Evolutionary conservation across 176 grass and related monocot species (phyloP).

Genomic region (Phoenix dactylifera): DNA sequence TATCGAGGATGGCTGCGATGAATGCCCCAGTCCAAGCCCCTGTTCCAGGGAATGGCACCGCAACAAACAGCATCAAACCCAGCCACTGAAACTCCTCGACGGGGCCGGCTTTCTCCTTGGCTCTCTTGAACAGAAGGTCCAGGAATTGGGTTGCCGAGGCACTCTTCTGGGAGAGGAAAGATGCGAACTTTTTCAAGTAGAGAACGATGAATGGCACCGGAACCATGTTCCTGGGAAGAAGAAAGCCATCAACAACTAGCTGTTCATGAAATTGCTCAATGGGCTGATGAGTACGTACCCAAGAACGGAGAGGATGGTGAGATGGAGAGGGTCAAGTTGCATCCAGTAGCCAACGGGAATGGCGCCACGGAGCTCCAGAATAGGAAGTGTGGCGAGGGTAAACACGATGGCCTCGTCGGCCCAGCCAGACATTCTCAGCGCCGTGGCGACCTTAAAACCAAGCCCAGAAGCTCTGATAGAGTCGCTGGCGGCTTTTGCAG

Average conservation of each 20-base stretch:
- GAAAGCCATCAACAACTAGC: background rate
- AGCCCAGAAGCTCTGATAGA: constrained; percentile 68
- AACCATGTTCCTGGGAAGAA: constrained; percentile 73
- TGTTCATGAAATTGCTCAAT: background rate
- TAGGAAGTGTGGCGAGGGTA: constrained; percentile 60
- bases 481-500: constrained; percentile 22
- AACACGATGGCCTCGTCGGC: constrained; percentile 78
- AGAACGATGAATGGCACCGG: constrained; percentile 82
- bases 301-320: constrained; percentile 68
- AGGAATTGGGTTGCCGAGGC: constrained; percentile 42
- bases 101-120: constrained; percentile 62
- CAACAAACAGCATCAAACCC: constrained; percentile 89
- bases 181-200: constrained; percentile 67
- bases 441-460: constrained; percentile 61
- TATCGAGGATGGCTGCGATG: constrained; percentile 68
- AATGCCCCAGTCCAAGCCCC: constrained; percentile 84
- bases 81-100: constrained; percentile 91
- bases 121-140: constrained; percentile 73
- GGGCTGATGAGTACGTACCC: constrained; percentile 30
- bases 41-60: constrained; percentile 78
- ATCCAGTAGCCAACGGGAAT: constrained; percentile 94
- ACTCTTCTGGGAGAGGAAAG: constrained; percentile 57
- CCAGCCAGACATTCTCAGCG: constrained; percentile 71
- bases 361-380: constrained; percentile 82
- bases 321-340: constrained; percentile 57